Evolutionary conservation across 129 eudicot genomes (phyloP).

Genomic region (Heracleum sosnowskyi): DNA sequence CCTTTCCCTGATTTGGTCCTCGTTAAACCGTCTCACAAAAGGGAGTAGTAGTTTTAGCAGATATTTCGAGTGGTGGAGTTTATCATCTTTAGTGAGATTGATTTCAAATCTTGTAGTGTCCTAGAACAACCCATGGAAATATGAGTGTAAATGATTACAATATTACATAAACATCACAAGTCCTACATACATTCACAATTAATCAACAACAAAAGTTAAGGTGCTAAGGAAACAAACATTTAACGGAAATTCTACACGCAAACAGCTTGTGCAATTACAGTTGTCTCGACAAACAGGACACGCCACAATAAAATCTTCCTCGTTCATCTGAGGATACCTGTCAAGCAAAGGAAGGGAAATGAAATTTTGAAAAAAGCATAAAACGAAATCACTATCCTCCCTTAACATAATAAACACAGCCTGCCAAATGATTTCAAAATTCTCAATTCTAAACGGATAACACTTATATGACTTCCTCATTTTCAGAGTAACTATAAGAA

Average conservation of each 20-base stretch:
- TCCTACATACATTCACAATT: not conserved
- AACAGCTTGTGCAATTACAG: conserved; percentile 5
- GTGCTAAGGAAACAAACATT: not conserved
- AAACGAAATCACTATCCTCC: not conserved
- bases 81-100: not conserved
- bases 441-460: not conserved
- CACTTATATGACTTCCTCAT: not conserved
- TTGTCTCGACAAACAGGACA: conserved; percentile 6
- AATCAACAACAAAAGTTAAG: not conserved
- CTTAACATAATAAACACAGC: not conserved
- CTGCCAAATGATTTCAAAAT: not conserved
- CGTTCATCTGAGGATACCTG: conserved; percentile 3
- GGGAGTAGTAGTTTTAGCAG: conserved; percentile 54
- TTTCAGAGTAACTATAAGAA: not conserved
- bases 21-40: conserved; percentile 40
- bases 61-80: conserved; percentile 31
- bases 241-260: not conserved
- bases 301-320: not conserved
- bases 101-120: not conserved
- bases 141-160: not conserved
- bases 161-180: not conserved
- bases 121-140: not conserved
- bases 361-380: not conserved
- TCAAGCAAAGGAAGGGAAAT: not conserved
- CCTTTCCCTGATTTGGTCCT: conserved; percentile 53